Percentiles rank a stretch among this genome's conserved stretches.
Conservation (phyloP, 306 rosid genomes). For the Luffa aegyptiaca region DNA sequence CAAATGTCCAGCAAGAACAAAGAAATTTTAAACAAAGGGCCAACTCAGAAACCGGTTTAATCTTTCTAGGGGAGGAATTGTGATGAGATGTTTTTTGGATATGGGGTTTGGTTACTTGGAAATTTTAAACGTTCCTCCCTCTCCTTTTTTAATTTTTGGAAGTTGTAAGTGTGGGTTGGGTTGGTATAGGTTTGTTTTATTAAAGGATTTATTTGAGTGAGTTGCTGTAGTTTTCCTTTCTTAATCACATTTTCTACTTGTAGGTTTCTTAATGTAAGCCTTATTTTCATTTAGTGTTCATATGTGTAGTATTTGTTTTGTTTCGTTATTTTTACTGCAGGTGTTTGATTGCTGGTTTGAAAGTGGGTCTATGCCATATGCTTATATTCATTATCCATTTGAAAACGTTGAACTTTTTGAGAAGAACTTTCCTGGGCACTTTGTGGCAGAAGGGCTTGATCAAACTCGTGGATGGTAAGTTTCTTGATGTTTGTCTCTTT, state of each 20-base stretch:
- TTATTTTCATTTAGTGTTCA: neutral
- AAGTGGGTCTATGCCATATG: slow-evolving; percentile 99
- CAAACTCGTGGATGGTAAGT: slow-evolving; percentile 97
- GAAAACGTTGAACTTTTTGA: slow-evolving; percentile 80
- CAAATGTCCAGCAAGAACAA: neutral
- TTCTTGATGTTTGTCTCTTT: slow-evolving; percentile 15
- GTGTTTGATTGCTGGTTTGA: slow-evolving; percentile 99
- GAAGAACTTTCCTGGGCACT: slow-evolving; percentile 88
- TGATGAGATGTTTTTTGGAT: neutral
- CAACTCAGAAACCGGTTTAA: neutral
- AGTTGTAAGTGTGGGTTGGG: neutral
- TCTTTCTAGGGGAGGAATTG: neutral
- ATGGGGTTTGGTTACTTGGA: neutral
- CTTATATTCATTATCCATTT: slow-evolving; percentile 92
- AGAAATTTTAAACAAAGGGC: neutral
- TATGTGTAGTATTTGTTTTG: neutral
- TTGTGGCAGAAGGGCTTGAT: slow-evolving; percentile 96
- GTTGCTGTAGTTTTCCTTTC: neutral
- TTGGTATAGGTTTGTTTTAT: neutral
- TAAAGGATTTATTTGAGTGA: neutral
- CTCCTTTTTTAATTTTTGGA: neutral
- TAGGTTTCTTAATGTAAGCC: neutral
- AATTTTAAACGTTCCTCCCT: neutral
- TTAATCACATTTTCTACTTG: neutral
- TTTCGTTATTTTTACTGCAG: slow-evolving; percentile 33